Conservation (phyloP, 2,329 filamentous ascomycete species). For the Exophiala dermatitidis region DNA sequence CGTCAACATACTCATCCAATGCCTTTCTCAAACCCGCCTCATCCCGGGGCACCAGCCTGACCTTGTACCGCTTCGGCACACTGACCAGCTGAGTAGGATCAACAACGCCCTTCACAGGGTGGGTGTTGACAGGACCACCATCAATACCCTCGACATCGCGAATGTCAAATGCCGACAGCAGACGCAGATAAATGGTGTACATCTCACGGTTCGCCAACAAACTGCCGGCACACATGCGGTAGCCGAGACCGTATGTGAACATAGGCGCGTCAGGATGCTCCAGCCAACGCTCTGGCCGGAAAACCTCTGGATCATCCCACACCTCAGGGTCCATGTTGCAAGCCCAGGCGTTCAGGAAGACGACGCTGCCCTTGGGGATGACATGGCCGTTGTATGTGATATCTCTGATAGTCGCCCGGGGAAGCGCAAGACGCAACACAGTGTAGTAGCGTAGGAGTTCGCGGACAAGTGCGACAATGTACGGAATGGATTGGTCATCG, state of each 20-base stretch:
- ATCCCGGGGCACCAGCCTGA: conserved; percentile 52
- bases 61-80: conserved; percentile 52
- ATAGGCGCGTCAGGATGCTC: conserved; percentile 57
- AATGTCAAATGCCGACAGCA: conserved; percentile 56
- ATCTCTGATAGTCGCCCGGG: conserved; percentile 55
- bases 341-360: conserved; percentile 62
- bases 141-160: conserved; percentile 49
- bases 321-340: conserved; percentile 58
- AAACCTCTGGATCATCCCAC: conserved; percentile 53
- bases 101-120: conserved; percentile 53
- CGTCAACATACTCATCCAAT: conserved; percentile 29
- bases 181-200: conserved; percentile 57
- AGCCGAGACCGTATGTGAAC: conserved; percentile 60
- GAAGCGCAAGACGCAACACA: conserved; percentile 56
- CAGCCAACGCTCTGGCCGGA: conserved; percentile 57
- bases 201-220: conserved; percentile 58
- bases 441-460: conserved; percentile 59
- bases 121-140: conserved; percentile 31
- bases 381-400: conserved; percentile 51
- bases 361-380: conserved; percentile 56
- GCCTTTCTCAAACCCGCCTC: conserved; percentile 40
- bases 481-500: conserved; percentile 58
- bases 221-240: conserved; percentile 61
- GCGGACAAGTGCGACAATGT: conserved; percentile 56
- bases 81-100: conserved; percentile 58